Conservation (phyloP, 768 basidiomycete genomes). For the Leccinum ochraceum region DNA sequence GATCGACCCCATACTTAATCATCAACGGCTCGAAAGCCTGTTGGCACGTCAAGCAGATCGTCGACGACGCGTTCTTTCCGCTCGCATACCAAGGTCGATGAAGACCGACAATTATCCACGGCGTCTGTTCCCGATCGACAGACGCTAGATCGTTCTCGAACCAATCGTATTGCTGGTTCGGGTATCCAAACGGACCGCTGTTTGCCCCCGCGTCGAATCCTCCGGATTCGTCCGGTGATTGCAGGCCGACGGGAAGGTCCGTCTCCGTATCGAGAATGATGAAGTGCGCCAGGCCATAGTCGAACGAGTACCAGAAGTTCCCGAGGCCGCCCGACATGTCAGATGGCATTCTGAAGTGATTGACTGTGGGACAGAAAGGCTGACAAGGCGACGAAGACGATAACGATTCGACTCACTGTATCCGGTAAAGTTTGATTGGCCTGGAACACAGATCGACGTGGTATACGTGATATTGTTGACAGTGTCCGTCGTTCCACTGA, state of each 20-base stretch:
- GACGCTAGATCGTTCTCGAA: conserved; percentile 28
- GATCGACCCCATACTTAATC: conserved; percentile 32
- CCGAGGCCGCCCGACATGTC: conserved; percentile 26
- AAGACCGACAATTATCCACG: conserved; percentile 31
- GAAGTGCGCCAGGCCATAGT: conserved; percentile 32
- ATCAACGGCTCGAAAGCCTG: conserved; percentile 32
- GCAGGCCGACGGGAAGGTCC: conserved; percentile 27
- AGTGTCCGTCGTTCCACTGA: conserved; percentile 25
- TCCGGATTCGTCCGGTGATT: conserved; percentile 24
- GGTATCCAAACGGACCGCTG: conserved; percentile 30
- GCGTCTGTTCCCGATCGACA: conserved; percentile 25
- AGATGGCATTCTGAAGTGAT: conserved; percentile 31
- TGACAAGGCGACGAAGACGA: not conserved
- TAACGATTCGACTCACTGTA: conserved; percentile 22
- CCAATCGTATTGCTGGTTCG: conserved; percentile 31
- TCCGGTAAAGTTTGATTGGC: conserved; percentile 30
- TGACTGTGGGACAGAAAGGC: conserved; percentile 15
- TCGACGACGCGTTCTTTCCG: conserved; percentile 4
- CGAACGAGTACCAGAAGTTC: conserved; percentile 35
- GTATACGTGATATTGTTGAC: conserved; percentile 29
- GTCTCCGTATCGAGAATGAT: conserved; percentile 27
- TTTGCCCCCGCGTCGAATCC: conserved; percentile 23
- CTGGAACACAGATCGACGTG: conserved; percentile 28
- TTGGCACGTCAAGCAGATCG: conserved; percentile 23
- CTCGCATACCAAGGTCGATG: conserved; percentile 31